Conservation (phyloP, 2,329 filamentous ascomycete species). For the Colletotrichum viniferum region DNA sequence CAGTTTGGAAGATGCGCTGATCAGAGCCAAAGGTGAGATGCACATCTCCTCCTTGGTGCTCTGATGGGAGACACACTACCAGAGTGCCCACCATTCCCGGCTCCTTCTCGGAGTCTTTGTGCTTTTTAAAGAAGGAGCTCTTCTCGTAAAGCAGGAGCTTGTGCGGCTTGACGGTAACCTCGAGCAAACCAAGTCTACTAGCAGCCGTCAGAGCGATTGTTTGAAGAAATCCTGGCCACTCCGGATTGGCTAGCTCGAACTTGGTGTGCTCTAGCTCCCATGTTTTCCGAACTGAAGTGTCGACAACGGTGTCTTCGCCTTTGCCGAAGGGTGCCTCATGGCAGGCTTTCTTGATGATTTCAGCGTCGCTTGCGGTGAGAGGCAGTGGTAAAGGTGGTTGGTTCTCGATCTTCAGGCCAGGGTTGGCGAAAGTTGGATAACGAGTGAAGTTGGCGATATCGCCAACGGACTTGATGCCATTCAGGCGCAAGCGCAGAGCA, state of each 20-base stretch:
- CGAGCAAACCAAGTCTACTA: no score
- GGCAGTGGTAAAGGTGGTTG: conserved; percentile 29
- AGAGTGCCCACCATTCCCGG: conserved; percentile 52
- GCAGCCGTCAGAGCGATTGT: conserved; percentile 9
- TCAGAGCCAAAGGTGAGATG: conserved; percentile 37
- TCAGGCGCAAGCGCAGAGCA: neutral
- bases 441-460: conserved; percentile 20
- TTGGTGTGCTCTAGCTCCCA: conserved; percentile 40
- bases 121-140: conserved; percentile 49
- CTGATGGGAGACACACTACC: conserved; percentile 48
- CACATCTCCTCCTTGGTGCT: conserved; percentile 47
- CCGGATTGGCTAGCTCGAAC: conserved; percentile 39
- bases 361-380: conserved; percentile 27
- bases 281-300: conserved; percentile 39
- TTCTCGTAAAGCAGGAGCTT: conserved; percentile 51
- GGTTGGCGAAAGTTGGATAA: conserved; percentile 23
- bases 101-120: conserved; percentile 49
- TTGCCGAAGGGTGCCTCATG: conserved; percentile 24
- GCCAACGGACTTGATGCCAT: conserved; percentile 19
- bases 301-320: conserved; percentile 40
- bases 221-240: conserved; percentile 35
- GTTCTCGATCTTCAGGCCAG: conserved; percentile 26
- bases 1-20: conserved; percentile 33
- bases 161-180: no score
- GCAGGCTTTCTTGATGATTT: conserved; percentile 26